Conservation (phyloP, 2,329 filamentous ascomycete species). For the Penicillium fuscoglaucum region DNA sequence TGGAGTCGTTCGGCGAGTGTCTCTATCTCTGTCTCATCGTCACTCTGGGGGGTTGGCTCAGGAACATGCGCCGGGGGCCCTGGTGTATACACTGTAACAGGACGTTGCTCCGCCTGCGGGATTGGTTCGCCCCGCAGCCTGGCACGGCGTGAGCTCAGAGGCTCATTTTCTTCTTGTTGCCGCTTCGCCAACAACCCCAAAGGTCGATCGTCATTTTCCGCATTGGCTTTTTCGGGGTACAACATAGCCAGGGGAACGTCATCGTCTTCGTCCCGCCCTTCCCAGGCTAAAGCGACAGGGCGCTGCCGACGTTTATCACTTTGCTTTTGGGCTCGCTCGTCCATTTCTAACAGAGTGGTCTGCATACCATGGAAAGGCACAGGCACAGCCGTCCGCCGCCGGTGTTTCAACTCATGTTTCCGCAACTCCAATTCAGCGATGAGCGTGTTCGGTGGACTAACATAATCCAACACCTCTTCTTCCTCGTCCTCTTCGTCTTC, state of each 20-base stretch:
- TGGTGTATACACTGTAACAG: slow-evolving; percentile 39
- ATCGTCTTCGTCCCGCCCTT: slow-evolving; percentile 67
- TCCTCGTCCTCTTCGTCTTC: slow-evolving; percentile 48
- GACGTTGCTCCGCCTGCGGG: slow-evolving; percentile 32
- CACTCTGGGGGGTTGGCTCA: slow-evolving; percentile 33
- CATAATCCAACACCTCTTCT: slow-evolving; percentile 45
- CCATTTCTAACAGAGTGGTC: slow-evolving; percentile 84
- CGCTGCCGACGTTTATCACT: slow-evolving; percentile 68
- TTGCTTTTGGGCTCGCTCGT: slow-evolving; percentile 84
- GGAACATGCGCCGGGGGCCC: slow-evolving; percentile 20
- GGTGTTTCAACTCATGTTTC: slow-evolving; percentile 81
- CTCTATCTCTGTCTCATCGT: slow-evolving; percentile 46
- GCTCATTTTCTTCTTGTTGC: slow-evolving; percentile 89
- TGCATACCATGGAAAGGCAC: slow-evolving; percentile 64
- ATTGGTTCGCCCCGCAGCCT: slow-evolving; percentile 65
- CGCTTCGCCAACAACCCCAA: slow-evolving; percentile 62
- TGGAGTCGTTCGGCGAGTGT: slow-evolving; percentile 48
- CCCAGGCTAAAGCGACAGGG: slow-evolving; percentile 87
- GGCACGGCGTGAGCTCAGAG: slow-evolving; percentile 73
- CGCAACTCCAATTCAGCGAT: slow-evolving; percentile 88
- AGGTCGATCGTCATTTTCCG: slow-evolving; percentile 39
- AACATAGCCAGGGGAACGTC: slow-evolving; percentile 87
- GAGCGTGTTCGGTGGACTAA: slow-evolving; percentile 81
- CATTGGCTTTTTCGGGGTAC: slow-evolving; percentile 53
- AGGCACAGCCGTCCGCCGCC: slow-evolving; percentile 72